Base-by-base conservation (phyloP, 1,284 basidiomycete species). In the Apiotrichum laibachii region DNA sequence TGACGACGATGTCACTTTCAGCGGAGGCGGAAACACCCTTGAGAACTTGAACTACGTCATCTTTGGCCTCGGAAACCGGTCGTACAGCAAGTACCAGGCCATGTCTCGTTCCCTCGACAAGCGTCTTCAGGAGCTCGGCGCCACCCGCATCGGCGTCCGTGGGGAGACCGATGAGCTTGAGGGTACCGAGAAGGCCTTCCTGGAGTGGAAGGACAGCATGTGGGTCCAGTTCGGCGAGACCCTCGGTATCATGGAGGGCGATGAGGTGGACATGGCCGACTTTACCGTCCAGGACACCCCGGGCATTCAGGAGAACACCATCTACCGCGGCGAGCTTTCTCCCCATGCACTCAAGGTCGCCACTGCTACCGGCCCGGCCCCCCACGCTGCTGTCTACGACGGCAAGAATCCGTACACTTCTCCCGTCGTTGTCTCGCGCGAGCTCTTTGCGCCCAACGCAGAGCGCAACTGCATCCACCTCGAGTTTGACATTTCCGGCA, bases 181-280 rank as follows among this genome's bases (percentile, higher is more conserved):
- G 83, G 93, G 90, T 73, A 95, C 99, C 91, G 95, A 99, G 78
- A 96, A 99, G 81, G 95, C 99, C 80, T 99, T 98, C 77, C 84
- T 99, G n/a, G 92, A 91, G 65, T 99, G 95, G 95, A 99, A 99
- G 79, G 95, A 99, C 75, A 84, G 83, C 69, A 94, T 97, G 92
- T 97, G 93, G 87, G 87, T 89, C 48, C 85, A 86, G 7, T 91
- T 99, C 61, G 84, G 92, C 33, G 78, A 83, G 64, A 84, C 84
- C 50, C 85, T 97, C 83, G 84, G 84, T 63, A 90, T 97, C 57
- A 93, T 98, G 77, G 95, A 98, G 78, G 95, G 96, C 58, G 91
- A 92, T 68, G 92, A 92, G 57, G 92, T 91, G 60, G 95, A 98
- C 71, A 85, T 89, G n/a, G 85, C 94, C 51, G 95, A 99, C 82